Evolutionary conservation across 2,329 filamentous ascomycete species (phyloP), one percentile per base, ranked within the genome.

Genomic region (Karstenula rhodostoma): DNA sequence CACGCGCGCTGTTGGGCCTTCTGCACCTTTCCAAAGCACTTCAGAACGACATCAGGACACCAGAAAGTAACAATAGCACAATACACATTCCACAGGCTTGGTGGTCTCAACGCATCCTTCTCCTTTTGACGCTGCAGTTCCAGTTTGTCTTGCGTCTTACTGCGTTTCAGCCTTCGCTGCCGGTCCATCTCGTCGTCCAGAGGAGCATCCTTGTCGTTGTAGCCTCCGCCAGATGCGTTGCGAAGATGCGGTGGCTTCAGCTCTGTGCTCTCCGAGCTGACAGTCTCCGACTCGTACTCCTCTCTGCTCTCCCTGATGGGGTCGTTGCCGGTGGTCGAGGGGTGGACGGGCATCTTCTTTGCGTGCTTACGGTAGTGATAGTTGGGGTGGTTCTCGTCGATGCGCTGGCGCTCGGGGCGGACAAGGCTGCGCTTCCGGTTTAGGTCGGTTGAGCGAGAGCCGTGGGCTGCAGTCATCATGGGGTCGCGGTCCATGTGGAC

Each of bases 291-390:
- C 60, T 84, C 80, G 53, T 83, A 79, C 60, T 93, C 90, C 77
- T 97, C 94, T 57, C 91, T 79, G 55, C 96, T 87, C 2, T 97
- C 94, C 57, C 91, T 79, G 55, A 96, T 87, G 2, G 94, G 93
- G 70, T 98, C 94, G 69, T 96, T 91, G 62, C 95, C 95, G 0
- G 95, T 98, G 7, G 92, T 91, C 0, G 95, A 98, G 0, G 96
- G 95, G 66, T 93, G 84, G 5, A 93, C 90, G 57, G 90, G 86
- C 93, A 99, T 97, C 66, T 94, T 91, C 71, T 93, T 91, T 10
- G 96, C 93, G 86, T 97, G 94, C 77, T 96, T 91, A 68, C 93
- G 89, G 79, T 99, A 99, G 80, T 97, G 87, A 75, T 97, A 99
- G 77, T 98, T 96, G 15, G 94, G 93, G 76, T 98, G 93, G 69